phyloP scores from a whole-genome alignment of 129 eudicot genomes.

The carrot (Daucus carota) region DNA sequence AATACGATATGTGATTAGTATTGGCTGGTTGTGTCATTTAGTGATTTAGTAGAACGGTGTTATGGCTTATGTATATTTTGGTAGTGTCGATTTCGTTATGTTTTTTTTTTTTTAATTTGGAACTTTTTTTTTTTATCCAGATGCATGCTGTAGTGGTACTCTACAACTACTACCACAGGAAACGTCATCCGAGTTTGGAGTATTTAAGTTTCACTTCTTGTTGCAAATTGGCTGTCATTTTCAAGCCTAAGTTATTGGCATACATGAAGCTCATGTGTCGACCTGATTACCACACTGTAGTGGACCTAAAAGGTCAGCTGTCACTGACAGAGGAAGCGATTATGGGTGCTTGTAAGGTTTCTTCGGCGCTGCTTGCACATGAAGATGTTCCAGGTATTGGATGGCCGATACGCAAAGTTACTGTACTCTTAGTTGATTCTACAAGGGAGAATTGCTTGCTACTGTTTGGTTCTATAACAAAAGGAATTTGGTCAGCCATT shows the following conservation, averaged over 20 bases:
- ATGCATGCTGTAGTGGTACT: conserved; percentile 82
- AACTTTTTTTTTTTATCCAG: conserved; percentile 23
- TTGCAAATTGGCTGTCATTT: conserved; percentile 57
- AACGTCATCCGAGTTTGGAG: conserved; percentile 34
- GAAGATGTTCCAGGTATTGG: conserved; percentile 31
- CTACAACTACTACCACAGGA: conserved; percentile 72
- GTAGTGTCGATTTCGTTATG: neutral
- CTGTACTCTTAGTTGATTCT: conserved; percentile 58
- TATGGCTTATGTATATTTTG: neutral
- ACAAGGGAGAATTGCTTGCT: conserved; percentile 60
- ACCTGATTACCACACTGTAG: conserved; percentile 17
- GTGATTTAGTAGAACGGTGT: too few relatives aligned
- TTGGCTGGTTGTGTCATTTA: too few relatives aligned
- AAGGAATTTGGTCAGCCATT: conserved; percentile 67
- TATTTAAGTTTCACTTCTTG: conserved; percentile 50
- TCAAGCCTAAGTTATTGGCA: conserved; percentile 39
- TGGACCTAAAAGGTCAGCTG: conserved; percentile 37
- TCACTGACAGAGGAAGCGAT: conserved; percentile 62
- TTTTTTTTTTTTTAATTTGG: neutral
- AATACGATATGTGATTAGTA: neutral
- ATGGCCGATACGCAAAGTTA: conserved; percentile 62
- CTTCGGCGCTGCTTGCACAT: conserved; percentile 49
- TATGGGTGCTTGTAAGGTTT: conserved; percentile 60
- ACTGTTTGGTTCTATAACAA: conserved; percentile 30
- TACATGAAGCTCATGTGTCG: conserved; percentile 41